These are phyloP conservation scores for Schizothecium vesticola DNA, from an alignment of 495 filamentous ascomycete species.

Conservation along the genomic window DNA sequence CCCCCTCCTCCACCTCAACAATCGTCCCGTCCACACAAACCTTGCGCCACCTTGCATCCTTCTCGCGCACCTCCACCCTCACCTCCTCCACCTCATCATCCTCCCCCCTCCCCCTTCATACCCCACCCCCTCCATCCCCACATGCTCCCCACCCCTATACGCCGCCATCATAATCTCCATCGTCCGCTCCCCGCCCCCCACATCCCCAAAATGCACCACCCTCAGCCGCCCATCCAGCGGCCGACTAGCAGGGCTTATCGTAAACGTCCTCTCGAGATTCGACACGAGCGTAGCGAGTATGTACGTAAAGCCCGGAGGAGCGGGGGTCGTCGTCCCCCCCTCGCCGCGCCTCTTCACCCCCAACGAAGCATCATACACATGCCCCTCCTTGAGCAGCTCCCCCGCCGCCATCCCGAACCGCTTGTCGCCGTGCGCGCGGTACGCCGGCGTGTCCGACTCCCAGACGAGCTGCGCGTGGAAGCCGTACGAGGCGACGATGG, in stretches of 20 bases:
- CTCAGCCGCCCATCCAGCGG: slow-evolving; percentile 63
- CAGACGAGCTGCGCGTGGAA: slow-evolving; percentile 83
- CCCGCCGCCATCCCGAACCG: slow-evolving; percentile 80
- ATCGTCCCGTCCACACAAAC: slow-evolving; percentile 89
- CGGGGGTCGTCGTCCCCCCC: too few species aligned
- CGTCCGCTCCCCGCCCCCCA: slow-evolving; percentile 50
- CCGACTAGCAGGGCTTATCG: slow-evolving; percentile 63
- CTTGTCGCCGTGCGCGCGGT: slow-evolving; percentile 65
- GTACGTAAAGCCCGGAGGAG: slow-evolving; percentile 62
- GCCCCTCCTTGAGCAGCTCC: slow-evolving; percentile 60
- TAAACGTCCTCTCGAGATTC: slow-evolving; percentile 72
- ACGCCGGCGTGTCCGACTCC: slow-evolving; percentile 75
- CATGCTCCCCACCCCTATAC: slow-evolving; percentile 69
- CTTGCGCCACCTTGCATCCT: slow-evolving; percentile 65
- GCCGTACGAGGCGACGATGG: slow-evolving; percentile 81
- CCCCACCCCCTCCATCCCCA: slow-evolving; percentile 34
- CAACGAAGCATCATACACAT: slow-evolving; percentile 63
- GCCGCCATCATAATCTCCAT: slow-evolving; percentile 73
- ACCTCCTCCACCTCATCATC: slow-evolving; percentile 63
- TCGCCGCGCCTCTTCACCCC: slow-evolving; percentile 20
- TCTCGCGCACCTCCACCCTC: slow-evolving; percentile 59
- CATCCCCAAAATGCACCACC: slow-evolving; percentile 66
- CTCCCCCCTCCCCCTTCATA: slow-evolving; percentile 42
- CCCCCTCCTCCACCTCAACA: slow-evolving; percentile 60
- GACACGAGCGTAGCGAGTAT: slow-evolving; percentile 68